Evolutionary conservation across 2,329 filamentous ascomycete genomes (phyloP).

Genomic region (Mycosphaerella sp.): DNA sequence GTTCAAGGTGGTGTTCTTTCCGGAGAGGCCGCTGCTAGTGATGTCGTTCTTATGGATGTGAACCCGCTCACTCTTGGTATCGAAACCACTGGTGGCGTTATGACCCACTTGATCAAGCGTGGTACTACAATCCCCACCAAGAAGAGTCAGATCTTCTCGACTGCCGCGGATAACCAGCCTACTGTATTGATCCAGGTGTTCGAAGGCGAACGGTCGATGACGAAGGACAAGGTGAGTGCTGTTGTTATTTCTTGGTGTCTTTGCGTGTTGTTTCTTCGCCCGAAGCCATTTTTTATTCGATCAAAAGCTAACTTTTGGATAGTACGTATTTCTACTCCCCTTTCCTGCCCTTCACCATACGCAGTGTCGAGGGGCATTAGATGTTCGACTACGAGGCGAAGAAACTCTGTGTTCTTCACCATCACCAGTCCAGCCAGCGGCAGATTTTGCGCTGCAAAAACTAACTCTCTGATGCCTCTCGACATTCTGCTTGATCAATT

Average conservation of each 20-base stretch:
- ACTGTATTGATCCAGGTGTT: slow-evolving; percentile 99
- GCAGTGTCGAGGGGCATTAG: not conserved
- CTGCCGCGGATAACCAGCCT: slow-evolving; percentile 95
- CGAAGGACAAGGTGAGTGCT: slow-evolving; percentile 37
- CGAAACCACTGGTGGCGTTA: slow-evolving; percentile 95
- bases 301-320: not conserved
- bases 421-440: not conserved
- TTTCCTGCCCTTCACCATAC: not conserved
- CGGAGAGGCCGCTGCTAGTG: slow-evolving; percentile 78
- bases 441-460: not conserved
- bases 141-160: slow-evolving; percentile 98
- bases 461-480: not conserved
- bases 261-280: no score
- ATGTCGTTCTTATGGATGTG: slow-evolving; percentile 90
- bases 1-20: slow-evolving; percentile 95
- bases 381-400: not conserved
- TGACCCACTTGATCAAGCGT: slow-evolving; percentile 96
- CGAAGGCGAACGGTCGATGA: slow-evolving; percentile 76
- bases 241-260: no score
- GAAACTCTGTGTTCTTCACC: not conserved
- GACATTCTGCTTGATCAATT: not conserved
- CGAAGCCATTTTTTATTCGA: not conserved
- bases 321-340: not conserved
- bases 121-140: slow-evolving; percentile 99
- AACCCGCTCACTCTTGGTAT: slow-evolving; percentile 97